These are phyloP conservation scores for Calonectria leucothoes DNA, from an alignment of 2,329 filamentous ascomycete species.

Conservation along the genomic window DNA sequence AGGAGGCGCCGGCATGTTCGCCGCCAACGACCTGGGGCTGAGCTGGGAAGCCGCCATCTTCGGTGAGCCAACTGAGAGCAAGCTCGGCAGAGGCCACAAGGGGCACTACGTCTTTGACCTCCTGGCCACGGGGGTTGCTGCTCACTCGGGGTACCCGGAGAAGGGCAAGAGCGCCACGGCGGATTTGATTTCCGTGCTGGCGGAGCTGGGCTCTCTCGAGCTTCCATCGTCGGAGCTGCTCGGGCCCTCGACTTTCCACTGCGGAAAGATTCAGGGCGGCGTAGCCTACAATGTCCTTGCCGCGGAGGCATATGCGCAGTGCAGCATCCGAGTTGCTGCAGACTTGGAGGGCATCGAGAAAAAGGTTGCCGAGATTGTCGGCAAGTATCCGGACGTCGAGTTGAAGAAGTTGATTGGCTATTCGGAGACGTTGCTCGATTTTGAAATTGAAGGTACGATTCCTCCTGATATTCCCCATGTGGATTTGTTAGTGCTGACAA, in stretches of 20 bases:
- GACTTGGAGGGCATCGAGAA: slow-evolving; percentile 48
- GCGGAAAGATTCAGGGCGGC: slow-evolving; percentile 52
- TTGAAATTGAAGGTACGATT: slow-evolving; percentile 48
- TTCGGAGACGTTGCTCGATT: slow-evolving; percentile 51
- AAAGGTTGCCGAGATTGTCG: slow-evolving; percentile 46
- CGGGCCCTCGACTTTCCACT: slow-evolving; percentile 53
- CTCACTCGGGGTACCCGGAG: slow-evolving; percentile 35
- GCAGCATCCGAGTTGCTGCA: slow-evolving; percentile 51
- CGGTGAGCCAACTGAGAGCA: slow-evolving; percentile 79
- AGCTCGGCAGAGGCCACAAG: slow-evolving; percentile 78
- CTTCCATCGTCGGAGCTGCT: slow-evolving; percentile 51
- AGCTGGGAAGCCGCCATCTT: slow-evolving; percentile 74
- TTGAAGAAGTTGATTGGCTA: slow-evolving; percentile 51
- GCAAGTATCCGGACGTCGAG: slow-evolving; percentile 46
- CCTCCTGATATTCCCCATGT: too few relatives aligned
- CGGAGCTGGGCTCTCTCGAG: slow-evolving; percentile 38
- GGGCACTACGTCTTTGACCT: slow-evolving; percentile 71
- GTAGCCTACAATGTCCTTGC: slow-evolving; percentile 54
- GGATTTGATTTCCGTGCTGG: slow-evolving; percentile 21
- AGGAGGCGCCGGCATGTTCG: slow-evolving; percentile 73
- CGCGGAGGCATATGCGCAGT: slow-evolving; percentile 51
- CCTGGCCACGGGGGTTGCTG: slow-evolving; percentile 70
- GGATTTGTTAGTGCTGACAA: not conserved
- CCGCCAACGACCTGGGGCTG: slow-evolving; percentile 58
- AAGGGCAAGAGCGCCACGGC: slow-evolving; percentile 28